Evolutionary conservation across 352 stramenopile genomes (phyloP), one percentile per base, ranked within the genome.

Genomic region (Pythium vanterpoolii): DNA sequence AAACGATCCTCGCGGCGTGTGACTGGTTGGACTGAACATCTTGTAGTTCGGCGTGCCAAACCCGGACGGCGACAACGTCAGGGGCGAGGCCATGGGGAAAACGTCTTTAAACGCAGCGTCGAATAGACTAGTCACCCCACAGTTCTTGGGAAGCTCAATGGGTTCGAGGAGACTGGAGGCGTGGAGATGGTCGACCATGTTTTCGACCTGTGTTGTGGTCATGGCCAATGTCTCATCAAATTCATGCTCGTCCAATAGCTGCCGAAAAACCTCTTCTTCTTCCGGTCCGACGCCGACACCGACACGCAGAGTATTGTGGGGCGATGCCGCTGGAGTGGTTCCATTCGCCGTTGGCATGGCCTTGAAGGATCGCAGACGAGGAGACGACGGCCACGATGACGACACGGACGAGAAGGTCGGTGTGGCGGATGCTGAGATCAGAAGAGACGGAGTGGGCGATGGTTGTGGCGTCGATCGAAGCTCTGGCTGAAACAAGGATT

Each of bases 401-500:
- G 60, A 39, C 11, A 36, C 13, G 1, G 58, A 40, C 5, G 46
- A 42, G 3, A 46, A 43, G 19, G 53, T 34, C 1, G 50, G 46
- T 16, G n/a, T 26, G 16, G 50, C 14, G 24, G 56, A 58, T 18
- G 53, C 47, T 19, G 46, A 60, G 34, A 59, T 60, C 53, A 53
- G 48, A 58, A 62, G 46, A 54, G 53, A 62, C 46, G 24, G 58
- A 55, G 50, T 34, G 18, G 53, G 56, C 14, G 45, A 63, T 45
- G 45, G 27, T 51, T 60, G 52, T 26, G 59, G 56, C 48, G 54
- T 64, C 10, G 72, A 73, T 21, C 71, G 71, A 66, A 87, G 77
- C 57, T 85, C 72, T 40, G 77, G 67, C 26, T 71, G 49, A 31
- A 85, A 82, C 10, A 87, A 69, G 62, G 77, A 87, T 69, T 87